Evolutionary conservation across 805 yeast species (phyloP).

Genomic region (Candida nanaspora): DNA sequence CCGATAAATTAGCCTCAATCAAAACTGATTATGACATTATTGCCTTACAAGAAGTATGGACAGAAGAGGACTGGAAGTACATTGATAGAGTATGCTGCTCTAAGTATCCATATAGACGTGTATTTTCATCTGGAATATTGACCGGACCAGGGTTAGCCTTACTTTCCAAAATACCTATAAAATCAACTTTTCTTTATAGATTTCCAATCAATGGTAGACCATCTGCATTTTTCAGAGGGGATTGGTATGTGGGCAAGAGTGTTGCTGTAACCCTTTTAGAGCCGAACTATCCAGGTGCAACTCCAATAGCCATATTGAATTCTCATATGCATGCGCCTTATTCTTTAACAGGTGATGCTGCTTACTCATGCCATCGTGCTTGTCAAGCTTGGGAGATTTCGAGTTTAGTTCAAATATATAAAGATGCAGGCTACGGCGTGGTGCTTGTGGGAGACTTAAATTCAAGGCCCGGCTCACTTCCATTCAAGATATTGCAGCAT

Average conservation of each 20-base stretch:
- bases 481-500: conserved; percentile 62
- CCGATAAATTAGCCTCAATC: conserved; percentile 43
- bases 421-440: conserved; percentile 73
- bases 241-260: conserved; percentile 94
- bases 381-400: conserved; percentile 97
- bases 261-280: conserved; percentile 65
- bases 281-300: conserved; percentile 37
- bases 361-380: conserved; percentile 83
- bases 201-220: conserved; percentile 94
- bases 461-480: conserved; percentile 80
- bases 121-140: conserved; percentile 75
- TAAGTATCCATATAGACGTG: conserved; percentile 56
- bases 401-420: conserved; percentile 51
- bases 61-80: conserved; percentile 72
- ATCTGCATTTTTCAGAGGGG: conserved; percentile 89
- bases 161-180: conserved; percentile 78
- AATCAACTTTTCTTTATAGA: conserved; percentile 66
- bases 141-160: conserved; percentile 92
- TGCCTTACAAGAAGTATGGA: conserved; percentile 96
- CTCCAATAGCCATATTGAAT: conserved; percentile 72
- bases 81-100: conserved; percentile 38
- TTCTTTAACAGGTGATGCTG: conserved; percentile 73
- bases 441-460: conserved; percentile 92
- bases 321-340: conserved; percentile 99
- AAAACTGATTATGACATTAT: conserved; percentile 60